Conservation (phyloP, 345 rosid genomes). For the Hibiscus trionum region DNA sequence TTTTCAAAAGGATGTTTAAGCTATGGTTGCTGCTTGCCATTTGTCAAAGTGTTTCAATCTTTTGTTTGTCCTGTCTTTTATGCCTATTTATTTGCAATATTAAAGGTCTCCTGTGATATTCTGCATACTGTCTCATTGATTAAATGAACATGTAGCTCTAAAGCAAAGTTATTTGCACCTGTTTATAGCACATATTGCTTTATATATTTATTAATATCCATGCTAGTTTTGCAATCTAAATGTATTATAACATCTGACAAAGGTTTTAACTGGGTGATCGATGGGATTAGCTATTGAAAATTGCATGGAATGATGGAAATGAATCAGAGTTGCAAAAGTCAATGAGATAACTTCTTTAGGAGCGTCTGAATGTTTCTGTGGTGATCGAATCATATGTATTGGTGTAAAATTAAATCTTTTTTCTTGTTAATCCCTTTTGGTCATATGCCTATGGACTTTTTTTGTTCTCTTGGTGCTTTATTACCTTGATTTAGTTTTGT, state of each 20-base stretch:
- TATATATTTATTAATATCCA: background rate
- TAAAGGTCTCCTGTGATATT: background rate
- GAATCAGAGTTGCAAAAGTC: background rate
- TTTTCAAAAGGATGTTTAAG: background rate
- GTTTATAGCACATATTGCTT: background rate
- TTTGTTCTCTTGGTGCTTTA: background rate
- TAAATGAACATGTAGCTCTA: background rate
- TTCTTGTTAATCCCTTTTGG: background rate
- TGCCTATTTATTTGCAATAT: background rate
- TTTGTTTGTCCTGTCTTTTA: background rate
- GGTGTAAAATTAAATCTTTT: background rate
- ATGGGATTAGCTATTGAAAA: background rate
- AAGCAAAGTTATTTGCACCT: background rate
- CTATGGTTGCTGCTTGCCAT: background rate
- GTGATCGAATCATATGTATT: background rate
- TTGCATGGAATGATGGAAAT: background rate
- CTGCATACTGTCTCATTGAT: background rate
- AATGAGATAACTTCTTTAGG: background rate
- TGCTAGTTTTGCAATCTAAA: background rate
- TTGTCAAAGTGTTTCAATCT: background rate
- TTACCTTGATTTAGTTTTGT: slow-evolving; percentile 10
- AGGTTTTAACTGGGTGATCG: background rate
- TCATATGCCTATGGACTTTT: background rate
- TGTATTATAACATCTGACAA: background rate
- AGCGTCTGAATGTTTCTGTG: background rate